These are phyloP conservation scores for Colletotrichum australisinense DNA, from an alignment of 2,329 filamentous ascomycete genomes.

Conservation along the genomic window DNA sequence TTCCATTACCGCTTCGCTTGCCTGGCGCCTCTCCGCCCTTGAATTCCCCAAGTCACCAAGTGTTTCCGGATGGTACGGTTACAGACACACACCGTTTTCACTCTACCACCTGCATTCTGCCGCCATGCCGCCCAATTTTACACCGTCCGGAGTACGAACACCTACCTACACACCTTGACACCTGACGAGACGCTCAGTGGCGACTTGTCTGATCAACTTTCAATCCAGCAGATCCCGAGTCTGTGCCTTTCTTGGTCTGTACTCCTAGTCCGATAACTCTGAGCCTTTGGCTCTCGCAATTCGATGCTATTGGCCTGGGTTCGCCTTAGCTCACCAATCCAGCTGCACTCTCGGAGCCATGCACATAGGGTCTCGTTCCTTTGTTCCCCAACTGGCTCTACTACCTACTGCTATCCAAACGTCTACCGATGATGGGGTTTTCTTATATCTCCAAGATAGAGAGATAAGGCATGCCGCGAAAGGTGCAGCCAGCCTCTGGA, in stretches of 20 bases:
- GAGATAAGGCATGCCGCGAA: not conserved
- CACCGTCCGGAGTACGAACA: not conserved
- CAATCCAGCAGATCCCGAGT: not conserved
- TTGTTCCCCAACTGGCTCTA: constrained; percentile 3
- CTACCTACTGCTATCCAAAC: not conserved
- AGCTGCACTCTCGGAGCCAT: constrained; percentile 13
- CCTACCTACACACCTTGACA: not conserved
- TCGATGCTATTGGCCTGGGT: constrained; percentile 14
- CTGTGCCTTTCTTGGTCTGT: constrained; percentile 8
- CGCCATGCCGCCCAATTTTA: not conserved
- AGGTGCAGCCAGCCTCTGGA: not conserved
- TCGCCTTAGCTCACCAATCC: constrained; percentile 8
- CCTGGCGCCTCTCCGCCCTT: not conserved
- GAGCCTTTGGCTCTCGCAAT: not conserved
- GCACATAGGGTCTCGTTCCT: constrained; percentile 29
- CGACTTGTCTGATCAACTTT: constrained; percentile 22
- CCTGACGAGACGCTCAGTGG: constrained; percentile 7
- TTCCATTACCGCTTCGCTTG: not conserved
- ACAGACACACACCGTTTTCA: not conserved
- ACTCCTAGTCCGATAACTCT: not conserved
- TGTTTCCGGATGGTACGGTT: not conserved
- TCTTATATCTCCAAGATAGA: not conserved
- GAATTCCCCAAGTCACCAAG: not conserved
- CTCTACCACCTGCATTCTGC: constrained; percentile 1
- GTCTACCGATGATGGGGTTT: not conserved